These are phyloP conservation scores for Paramecium pentaurelia DNA, from an alignment of 73 alveolate species.

Conservation along the genomic window DNA sequence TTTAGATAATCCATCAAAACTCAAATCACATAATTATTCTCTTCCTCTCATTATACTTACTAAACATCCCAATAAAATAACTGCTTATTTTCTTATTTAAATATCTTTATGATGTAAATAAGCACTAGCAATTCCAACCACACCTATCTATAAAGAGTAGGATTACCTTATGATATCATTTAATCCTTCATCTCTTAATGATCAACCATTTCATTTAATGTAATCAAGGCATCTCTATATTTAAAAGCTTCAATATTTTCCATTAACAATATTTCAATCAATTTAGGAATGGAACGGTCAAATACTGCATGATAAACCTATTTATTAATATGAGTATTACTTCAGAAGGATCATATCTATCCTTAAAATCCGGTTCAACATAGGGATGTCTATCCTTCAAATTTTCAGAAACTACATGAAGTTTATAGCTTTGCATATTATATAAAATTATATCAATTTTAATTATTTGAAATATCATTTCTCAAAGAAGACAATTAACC, in stretches of 20 bases:
- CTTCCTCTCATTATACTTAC: slow-evolving; percentile 59
- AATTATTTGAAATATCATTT: not conserved
- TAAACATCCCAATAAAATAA: slow-evolving; percentile 49
- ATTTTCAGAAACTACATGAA: slow-evolving; percentile 57
- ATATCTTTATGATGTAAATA: slow-evolving; percentile 51
- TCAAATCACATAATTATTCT: slow-evolving; percentile 31
- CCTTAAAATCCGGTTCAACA: slow-evolving; percentile 60
- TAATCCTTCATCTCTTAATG: slow-evolving; percentile 62
- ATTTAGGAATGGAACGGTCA: slow-evolving; percentile 60
- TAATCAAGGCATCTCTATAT: slow-evolving; percentile 57
- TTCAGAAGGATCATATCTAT: slow-evolving; percentile 60
- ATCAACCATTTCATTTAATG: slow-evolving; percentile 62
- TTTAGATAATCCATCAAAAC: slow-evolving; percentile 50
- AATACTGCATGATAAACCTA: slow-evolving; percentile 64
- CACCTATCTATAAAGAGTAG: not conserved
- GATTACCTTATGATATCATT: slow-evolving; percentile 56
- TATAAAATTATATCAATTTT: not conserved
- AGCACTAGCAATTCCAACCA: slow-evolving; percentile 59
- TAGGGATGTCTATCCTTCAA: slow-evolving; percentile 62
- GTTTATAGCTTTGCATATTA: slow-evolving; percentile 51
- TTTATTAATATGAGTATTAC: not conserved
- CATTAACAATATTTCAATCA: slow-evolving; percentile 54
- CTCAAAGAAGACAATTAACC: not conserved
- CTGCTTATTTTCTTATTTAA: slow-evolving; percentile 58
- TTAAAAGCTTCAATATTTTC: slow-evolving; percentile 54